phyloP scores from a whole-genome alignment of 805 yeast species.

The Kuraishia cidri region DNA sequence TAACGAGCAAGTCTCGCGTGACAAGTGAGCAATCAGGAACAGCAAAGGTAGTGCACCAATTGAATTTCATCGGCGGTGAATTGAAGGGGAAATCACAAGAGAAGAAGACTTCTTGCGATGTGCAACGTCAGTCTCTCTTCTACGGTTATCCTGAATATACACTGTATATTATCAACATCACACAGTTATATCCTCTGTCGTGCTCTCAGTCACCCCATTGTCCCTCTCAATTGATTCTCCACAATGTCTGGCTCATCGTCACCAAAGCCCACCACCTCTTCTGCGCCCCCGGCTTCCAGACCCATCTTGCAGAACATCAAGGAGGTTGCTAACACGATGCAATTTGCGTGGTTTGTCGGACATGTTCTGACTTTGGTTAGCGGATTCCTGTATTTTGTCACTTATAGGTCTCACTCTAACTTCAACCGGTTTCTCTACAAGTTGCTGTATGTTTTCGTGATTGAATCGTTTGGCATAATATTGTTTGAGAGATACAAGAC shows the following conservation, averaged over 20 bases:
- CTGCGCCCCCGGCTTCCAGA: background rate
- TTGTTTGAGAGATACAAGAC: conserved; percentile 47
- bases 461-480: conserved; percentile 71
- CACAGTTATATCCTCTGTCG: too few relatives aligned
- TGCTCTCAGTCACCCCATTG: too few relatives aligned
- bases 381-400: conserved; percentile 26
- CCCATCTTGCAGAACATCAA: background rate
- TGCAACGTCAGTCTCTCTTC: too few relatives aligned
- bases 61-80: too few relatives aligned
- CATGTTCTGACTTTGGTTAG: conserved; percentile 38
- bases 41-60: too few relatives aligned
- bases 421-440: conserved; percentile 43
- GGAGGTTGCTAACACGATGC: conserved; percentile 32
- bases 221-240: too few relatives aligned
- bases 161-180: too few relatives aligned
- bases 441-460: conserved; percentile 50
- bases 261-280: background rate
- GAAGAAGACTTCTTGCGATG: too few relatives aligned
- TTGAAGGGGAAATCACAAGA: too few relatives aligned
- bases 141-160: too few relatives aligned
- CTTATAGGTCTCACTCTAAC: conserved; percentile 20
- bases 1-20: too few relatives aligned
- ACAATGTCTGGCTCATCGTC: background rate
- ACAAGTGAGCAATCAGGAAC: too few relatives aligned
- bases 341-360: conserved; percentile 72